Evolutionary conservation across 1,284 basidiomycete genomes (phyloP), one percentile per base, ranked within the genome.

Genomic region (Sanghuangporus sanghuang): DNA sequence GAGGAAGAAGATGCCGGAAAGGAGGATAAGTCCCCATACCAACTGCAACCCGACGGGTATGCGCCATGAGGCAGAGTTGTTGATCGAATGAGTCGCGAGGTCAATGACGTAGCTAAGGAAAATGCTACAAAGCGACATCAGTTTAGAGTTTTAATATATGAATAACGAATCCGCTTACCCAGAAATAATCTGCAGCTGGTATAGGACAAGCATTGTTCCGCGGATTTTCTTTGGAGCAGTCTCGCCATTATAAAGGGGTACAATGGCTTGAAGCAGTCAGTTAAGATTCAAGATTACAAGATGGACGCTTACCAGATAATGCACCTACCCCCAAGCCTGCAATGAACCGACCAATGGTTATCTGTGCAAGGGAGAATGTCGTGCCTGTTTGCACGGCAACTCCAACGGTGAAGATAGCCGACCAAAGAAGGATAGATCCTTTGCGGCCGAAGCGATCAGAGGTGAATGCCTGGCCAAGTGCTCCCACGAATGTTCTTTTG

Each of bases 231-330:
- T 90, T 0, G 90, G 90, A 0, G 90, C 84, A 0, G 89, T 89
- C 73, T 93, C 90, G 46, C 90, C 90, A 67, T 89, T 92, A 73
- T 91, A 92, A 5, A 92, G 81, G 49, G 90, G 90, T 0, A 92
- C 90, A 64, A 92, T 87, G 56, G 88, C 89, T 86, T 54, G 23
- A 27, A 16, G 6, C 2, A 6, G 12, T 8, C 40, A 56, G 9
- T 21, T 53, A 12, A 35, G 69, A 14, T 16, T n/a, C n/a, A 6
- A 9, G 38, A n/a, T 27, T 16, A 12, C 18, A 38, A 36, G 2
- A 48, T 16, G 39, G 14, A 39, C 77, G 27, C 27, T 40, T 68
- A 83, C 84, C 85, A 64, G 87, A 90, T 53, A 92, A 71, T 7
- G 90, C 86, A n/a, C 90, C 89, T 2, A 93, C 90, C 38, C 90